Evolutionary conservation across 495 filamentous ascomycete species (phyloP), one percentile per base, ranked within the genome.

Genomic region (Podospora pseudopauciseta): DNA sequence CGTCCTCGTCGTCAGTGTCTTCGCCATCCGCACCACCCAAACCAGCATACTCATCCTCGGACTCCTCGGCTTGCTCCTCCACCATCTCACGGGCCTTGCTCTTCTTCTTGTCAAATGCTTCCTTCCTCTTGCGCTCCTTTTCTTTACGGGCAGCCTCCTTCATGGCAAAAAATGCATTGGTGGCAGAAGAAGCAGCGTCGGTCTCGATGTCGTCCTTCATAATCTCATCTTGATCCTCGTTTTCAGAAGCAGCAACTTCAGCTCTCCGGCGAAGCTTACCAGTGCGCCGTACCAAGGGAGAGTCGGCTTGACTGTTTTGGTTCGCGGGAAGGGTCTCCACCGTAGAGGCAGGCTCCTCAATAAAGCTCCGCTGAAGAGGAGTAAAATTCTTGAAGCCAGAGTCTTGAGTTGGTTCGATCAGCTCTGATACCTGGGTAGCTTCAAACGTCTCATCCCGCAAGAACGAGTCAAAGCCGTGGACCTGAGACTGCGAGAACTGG

Each of bases 21-120:
- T 99, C 96, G 62, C 94, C 93, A 76, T 92, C 93, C 4, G 85
- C 90, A 56, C 95, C 95, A 60, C 96, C 96, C 55, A 98, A 82
- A 2, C 96, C 96, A 39, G 94, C 95, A 75, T 97, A 99, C 77
- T 99, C 95, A 75, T 99, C 95, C 75, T 98, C 96, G 0, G 96
- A 98, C 81, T 99, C 95, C 72, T 95, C 92, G 54, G 95, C 95
- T 73, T 95, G 92, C 69, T 98, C 95, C 68, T 98, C 86, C 19
- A 99, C 82, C 82, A 97, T 92, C 16, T 89, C 89, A 66, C 88
- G 93, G 0, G 93, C 94, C 72, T 93, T 91, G 78, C 92, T 96
- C 75, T 90, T 95, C 73, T 89, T 92, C 80, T 91, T 95, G 76
- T 96, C 86, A 71, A 92, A 96, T 7, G 81, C 79, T 23, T 85